Percentiles rank a stretch among this genome's conserved stretches.
Evolutionary conservation across 2,329 filamentous ascomycete species (phyloP).

Genomic region (Pyricularia pennisetigena): DNA sequence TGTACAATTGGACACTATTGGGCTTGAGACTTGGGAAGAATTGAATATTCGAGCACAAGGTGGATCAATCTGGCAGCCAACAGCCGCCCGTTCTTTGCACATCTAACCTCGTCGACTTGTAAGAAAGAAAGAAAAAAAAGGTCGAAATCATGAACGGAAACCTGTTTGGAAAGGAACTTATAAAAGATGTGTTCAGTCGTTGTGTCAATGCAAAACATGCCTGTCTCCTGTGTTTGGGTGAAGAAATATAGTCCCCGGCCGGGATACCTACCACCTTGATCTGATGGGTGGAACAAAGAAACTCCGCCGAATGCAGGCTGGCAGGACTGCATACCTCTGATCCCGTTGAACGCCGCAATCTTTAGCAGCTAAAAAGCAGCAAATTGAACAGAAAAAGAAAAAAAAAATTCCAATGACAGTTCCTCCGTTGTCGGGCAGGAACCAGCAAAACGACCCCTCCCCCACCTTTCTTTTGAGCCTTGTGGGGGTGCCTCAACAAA

Average conservation of each 20-base stretch:
- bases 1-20: too few relatives aligned
- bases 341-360: too few relatives aligned
- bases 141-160: too few relatives aligned
- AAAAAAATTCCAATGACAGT: neutral
- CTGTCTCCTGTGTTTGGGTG: neutral
- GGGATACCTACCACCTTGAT: neutral
- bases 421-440: neutral
- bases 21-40: too few relatives aligned
- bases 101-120: too few relatives aligned
- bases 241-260: neutral
- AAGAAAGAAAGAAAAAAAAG: too few relatives aligned
- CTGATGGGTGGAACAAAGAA: neutral
- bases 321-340: neutral
- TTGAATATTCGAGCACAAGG: too few relatives aligned
- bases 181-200: neutral
- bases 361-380: too few relatives aligned
- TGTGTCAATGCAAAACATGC: neutral
- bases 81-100: too few relatives aligned
- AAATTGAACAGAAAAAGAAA: neutral
- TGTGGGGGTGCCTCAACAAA: neutral
- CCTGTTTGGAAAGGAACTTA: neutral
- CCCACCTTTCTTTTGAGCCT: neutral
- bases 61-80: too few relatives aligned
- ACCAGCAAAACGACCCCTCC: neutral
- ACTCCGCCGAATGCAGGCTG: neutral